phyloP scores from a whole-genome alignment of 2,329 filamentous ascomycete species.

The Huntiella abstrusa region DNA sequence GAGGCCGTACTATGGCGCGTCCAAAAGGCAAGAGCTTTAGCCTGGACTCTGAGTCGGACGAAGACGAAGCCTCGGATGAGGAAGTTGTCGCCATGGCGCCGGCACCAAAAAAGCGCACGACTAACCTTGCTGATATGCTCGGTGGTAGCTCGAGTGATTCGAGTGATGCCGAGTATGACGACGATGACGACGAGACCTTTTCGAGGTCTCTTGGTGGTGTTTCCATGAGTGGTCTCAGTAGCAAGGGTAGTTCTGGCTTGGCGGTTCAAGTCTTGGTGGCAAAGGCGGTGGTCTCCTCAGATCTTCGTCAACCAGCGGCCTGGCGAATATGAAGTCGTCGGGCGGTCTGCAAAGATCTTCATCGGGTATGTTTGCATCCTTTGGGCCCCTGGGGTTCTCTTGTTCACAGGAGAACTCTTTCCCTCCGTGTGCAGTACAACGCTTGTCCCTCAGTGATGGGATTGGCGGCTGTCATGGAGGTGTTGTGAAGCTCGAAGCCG shows the following conservation, averaged over 20 bases:
- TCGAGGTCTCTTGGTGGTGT: conserved; percentile 7
- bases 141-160: background rate
- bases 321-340: conserved; percentile 25
- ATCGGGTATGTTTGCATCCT: conserved; percentile 49
- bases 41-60: conserved; percentile 12
- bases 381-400: no score
- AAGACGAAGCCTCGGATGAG: conserved; percentile 5
- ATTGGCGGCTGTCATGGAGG: no score
- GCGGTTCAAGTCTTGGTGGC: background rate
- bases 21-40: conserved; percentile 12
- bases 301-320: conserved; percentile 28
- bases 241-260: background rate
- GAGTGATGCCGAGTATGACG: conserved; percentile 15
- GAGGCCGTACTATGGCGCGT: conserved; percentile 2
- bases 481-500: no score
- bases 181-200: conserved; percentile 13
- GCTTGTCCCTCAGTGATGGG: no score
- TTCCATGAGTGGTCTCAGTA: background rate
- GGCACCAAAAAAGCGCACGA: background rate
- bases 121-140: background rate
- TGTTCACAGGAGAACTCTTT: no score
- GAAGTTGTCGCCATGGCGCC: background rate
- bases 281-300: conserved; percentile 22
- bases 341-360: conserved; percentile 55
- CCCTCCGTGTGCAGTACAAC: no score